Conservation (phyloP, 1,284 basidiomycete genomes). For the Jaminaea rosea region DNA sequence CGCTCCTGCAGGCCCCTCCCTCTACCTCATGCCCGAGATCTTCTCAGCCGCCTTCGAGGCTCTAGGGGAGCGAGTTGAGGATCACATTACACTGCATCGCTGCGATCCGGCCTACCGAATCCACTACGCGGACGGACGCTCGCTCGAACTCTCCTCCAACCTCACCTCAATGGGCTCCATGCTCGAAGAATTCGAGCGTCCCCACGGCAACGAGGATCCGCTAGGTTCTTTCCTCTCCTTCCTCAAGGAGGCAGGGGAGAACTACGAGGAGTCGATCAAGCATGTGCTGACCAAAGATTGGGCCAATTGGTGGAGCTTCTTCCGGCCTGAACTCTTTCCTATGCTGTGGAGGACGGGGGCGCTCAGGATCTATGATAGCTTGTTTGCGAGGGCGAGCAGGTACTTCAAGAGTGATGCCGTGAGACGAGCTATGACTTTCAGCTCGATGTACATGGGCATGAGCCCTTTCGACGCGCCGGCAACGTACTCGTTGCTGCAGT, state of each 20-base stretch:
- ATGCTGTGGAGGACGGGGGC: slow-evolving; percentile 43
- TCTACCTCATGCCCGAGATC: slow-evolving; percentile 52
- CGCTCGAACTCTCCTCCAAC: slow-evolving; percentile 50
- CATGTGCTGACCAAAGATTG: slow-evolving; percentile 52
- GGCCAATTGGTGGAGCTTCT: slow-evolving; percentile 48
- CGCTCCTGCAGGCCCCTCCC: slow-evolving; percentile 42
- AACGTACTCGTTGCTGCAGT: slow-evolving; percentile 53
- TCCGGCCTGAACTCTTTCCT: slow-evolving; percentile 50
- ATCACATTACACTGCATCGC: slow-evolving; percentile 48
- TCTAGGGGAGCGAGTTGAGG: slow-evolving; percentile 49
- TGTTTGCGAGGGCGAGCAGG: slow-evolving; percentile 45
- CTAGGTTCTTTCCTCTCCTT: slow-evolving; percentile 46
- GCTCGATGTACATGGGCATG: slow-evolving; percentile 36
- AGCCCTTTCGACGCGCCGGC: slow-evolving; percentile 54
- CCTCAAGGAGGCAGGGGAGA: slow-evolving; percentile 48
- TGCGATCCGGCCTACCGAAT: slow-evolving; percentile 37
- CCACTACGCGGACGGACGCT: slow-evolving; percentile 29
- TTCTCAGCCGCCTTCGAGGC: slow-evolving; percentile 52
- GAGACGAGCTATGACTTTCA: slow-evolving; percentile 15
- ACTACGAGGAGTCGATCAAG: slow-evolving; percentile 50
- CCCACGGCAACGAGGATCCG: slow-evolving; percentile 48
- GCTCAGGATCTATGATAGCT: slow-evolving; percentile 30
- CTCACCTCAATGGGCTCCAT: slow-evolving; percentile 50
- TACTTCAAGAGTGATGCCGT: slow-evolving; percentile 53
- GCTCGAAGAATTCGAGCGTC: slow-evolving; percentile 52